Evolutionary conservation across 2,329 filamentous ascomycete species (phyloP).

Genomic region (Arachnomyces sp.): DNA sequence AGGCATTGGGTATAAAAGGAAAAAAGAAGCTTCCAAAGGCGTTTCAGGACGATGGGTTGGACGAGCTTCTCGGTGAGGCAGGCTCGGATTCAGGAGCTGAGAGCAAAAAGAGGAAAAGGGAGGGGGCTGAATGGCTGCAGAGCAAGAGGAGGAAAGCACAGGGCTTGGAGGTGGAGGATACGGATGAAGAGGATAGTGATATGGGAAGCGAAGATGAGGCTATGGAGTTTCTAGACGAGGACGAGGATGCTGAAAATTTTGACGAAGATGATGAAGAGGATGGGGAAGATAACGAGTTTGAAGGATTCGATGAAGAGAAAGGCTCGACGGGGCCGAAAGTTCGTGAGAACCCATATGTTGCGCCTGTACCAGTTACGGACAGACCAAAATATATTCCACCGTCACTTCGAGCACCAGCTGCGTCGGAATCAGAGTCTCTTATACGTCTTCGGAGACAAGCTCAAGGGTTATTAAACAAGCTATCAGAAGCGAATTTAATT

Average conservation of each 20-base stretch:
- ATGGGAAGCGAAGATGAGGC: conserved; percentile 26
- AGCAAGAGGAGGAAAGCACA: conserved; percentile 49
- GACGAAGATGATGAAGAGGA: conserved; percentile 24
- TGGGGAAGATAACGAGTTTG: conserved; percentile 28
- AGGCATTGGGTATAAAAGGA: conserved; percentile 72
- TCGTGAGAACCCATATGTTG: conserved; percentile 82
- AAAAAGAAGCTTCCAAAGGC: conserved; percentile 65
- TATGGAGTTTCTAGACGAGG: conserved; percentile 22
- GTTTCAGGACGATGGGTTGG: conserved; percentile 75
- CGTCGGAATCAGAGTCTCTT: conserved; percentile 58
- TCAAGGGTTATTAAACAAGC: conserved; percentile 82
- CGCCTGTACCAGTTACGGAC: conserved; percentile 50
- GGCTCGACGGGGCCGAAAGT: conserved; percentile 32
- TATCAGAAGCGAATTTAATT: conserved; percentile 83
- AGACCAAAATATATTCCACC: conserved; percentile 78
- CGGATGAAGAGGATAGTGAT: conserved; percentile 22
- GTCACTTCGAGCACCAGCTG: conserved; percentile 59
- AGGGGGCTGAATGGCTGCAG: conserved; percentile 54
- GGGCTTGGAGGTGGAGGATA: conserved; percentile 17
- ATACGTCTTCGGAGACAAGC: conserved; percentile 66
- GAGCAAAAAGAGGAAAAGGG: conserved; percentile 49
- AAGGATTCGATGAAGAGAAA: conserved; percentile 32
- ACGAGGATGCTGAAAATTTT: conserved; percentile 21
- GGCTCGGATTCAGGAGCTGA: conserved; percentile 44
- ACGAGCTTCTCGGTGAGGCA: conserved; percentile 63